Conservation (phyloP, 177 flowering plant species). For the Vitis hybrid region DNA sequence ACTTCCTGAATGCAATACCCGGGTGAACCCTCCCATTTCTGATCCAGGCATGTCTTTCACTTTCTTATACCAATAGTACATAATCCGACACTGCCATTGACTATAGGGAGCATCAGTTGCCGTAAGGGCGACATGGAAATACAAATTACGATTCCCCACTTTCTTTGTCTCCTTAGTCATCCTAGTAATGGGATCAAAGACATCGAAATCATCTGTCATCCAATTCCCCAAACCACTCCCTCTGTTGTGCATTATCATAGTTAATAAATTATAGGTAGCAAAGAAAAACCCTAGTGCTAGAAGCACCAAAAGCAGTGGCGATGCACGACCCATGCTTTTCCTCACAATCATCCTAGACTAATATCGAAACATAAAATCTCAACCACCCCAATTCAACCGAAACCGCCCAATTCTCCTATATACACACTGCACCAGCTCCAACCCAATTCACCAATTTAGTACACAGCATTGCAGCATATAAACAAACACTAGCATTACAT, state of each 20-base stretch:
- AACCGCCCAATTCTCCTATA: no score
- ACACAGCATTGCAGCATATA: no score
- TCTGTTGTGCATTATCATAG: slow-evolving; percentile 47
- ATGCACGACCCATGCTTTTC: slow-evolving; percentile 54
- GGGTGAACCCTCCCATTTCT: slow-evolving; percentile 97
- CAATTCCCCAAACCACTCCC: slow-evolving; percentile 11
- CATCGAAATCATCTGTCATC: slow-evolving; percentile 21
- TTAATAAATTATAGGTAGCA: slow-evolving; percentile 67
- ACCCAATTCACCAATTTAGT: no score
- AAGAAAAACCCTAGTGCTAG: slow-evolving; percentile 62
- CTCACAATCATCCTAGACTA: slow-evolving; percentile 32
- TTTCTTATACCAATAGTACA: slow-evolving; percentile 98
- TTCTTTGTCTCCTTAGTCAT: slow-evolving; percentile 52
- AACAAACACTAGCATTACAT: no score
- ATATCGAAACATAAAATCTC: no score
- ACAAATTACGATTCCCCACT: slow-evolving; percentile 20
- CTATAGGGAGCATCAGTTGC: slow-evolving; percentile 89
- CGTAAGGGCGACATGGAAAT: slow-evolving; percentile 83
- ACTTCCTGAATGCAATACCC: slow-evolving; percentile 86
- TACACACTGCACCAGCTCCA: no score
- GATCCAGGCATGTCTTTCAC: slow-evolving; percentile 78
- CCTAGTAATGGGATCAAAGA: slow-evolving; percentile 57
- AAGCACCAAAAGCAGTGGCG: slow-evolving; percentile 51
- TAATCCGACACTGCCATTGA: slow-evolving; percentile 95
- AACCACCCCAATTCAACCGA: no score